Evolutionary conservation across 148 eudicot genomes (phyloP), one percentile per base, ranked within the genome.

Genomic region (Vaccinium macrocarpon): DNA sequence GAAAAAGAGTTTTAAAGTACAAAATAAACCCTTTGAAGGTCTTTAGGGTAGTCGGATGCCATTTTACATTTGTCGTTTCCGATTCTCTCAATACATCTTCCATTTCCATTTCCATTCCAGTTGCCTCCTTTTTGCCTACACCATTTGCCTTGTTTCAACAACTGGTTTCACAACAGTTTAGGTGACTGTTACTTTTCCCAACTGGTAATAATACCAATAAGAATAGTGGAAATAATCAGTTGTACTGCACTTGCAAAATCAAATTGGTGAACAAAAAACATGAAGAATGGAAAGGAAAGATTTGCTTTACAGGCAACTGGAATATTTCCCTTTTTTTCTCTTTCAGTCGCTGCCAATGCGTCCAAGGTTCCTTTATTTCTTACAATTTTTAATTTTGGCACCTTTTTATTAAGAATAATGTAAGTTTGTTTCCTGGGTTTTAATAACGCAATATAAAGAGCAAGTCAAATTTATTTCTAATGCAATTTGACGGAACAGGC

Each of bases 401-500:
- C 15, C 10, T 32, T 6, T 73, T 1, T 38, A 35, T 38, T 16
- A 73, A 73, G 42, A 73, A 18, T 19, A 18, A 68, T 25, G 3
- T 2, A 12, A 25, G 42, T 27, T 27, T 2, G 74, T 25, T 5
- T 1, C 0, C 48, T 12, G 75, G 66, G 75, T 15, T 14, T 71
- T 6, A 14, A 2, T 12, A 9, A 32, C 12, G 75, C 9, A 71
- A 71, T 15, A 71, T 5, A 48, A 46, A 4, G 53, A 75, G 53
- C 53, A 21, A 75, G 79, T 49, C 55, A 49, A 11, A 51, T 78
- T 46, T 23, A 68, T 49, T 64, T 48, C 29, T 55, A n/a, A 27
- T 32, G n/a, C 15, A 25, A 18, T 52, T 83, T 81, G 66, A 8
- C 5, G 71, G 71, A 84, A 84, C 89, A 95, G 98, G 98, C 96